These are phyloP conservation scores for Cladosporium sp. DNA, from an alignment of 2,329 filamentous ascomycete genomes.

Conservation along the genomic window DNA sequence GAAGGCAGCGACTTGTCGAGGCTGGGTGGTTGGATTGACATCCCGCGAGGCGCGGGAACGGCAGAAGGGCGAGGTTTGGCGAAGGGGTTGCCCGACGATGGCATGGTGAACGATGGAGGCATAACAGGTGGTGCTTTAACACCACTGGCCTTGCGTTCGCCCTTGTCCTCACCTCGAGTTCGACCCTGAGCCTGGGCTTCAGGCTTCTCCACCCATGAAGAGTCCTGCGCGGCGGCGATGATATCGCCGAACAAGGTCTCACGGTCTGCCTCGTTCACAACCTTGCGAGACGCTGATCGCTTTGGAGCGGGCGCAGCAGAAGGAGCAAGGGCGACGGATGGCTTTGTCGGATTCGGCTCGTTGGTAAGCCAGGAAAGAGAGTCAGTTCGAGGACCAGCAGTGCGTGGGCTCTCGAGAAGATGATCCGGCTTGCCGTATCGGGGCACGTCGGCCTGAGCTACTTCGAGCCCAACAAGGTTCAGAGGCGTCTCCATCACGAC, in stretches of 20 bases:
- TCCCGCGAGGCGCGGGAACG: background rate
- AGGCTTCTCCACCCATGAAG: background rate
- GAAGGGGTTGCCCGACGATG: background rate
- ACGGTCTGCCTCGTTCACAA: background rate
- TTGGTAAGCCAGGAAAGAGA: background rate
- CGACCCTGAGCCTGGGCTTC: background rate
- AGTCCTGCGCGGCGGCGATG: background rate
- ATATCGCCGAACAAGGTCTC: constrained; percentile 1
- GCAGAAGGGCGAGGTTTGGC: background rate
- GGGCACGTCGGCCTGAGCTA: background rate
- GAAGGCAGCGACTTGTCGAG: background rate
- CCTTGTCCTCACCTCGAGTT: background rate
- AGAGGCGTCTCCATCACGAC: background rate
- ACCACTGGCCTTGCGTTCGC: background rate
- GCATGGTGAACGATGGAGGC: background rate
- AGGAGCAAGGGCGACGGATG: background rate
- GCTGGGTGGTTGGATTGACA: background rate
- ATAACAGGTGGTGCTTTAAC: background rate
- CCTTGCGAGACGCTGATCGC: background rate
- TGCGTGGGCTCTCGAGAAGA: background rate
- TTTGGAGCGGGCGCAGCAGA: background rate
- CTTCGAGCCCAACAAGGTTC: background rate
- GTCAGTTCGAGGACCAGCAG: background rate
- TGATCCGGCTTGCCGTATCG: background rate
- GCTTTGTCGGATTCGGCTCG: background rate